These are phyloP conservation scores for Logfia minima DNA, from an alignment of 129 eudicot genomes.

Conservation along the genomic window DNA sequence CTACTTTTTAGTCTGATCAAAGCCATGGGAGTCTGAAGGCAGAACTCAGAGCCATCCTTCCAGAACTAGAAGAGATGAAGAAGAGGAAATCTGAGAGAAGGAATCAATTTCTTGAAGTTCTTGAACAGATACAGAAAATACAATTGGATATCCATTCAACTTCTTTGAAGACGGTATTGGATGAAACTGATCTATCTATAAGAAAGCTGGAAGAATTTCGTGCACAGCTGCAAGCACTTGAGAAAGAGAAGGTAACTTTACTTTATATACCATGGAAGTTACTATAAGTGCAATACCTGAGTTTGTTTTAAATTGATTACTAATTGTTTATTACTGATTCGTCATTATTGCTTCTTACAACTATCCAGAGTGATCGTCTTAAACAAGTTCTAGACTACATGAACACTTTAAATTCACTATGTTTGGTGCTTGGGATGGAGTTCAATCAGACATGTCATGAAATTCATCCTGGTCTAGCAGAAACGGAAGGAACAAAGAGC, in stretches of 20 bases:
- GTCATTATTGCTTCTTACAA: not conserved
- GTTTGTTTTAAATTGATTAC: conserved; percentile 1
- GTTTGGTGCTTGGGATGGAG: conserved; percentile 85
- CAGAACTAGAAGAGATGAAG: conserved; percentile 83
- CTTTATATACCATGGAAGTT: not conserved
- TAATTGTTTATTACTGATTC: not conserved
- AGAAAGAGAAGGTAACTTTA: conserved; percentile 71
- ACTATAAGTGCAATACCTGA: not conserved
- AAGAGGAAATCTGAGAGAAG: conserved; percentile 69
- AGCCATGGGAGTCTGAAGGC: conserved; percentile 69
- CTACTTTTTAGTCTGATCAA: conserved; percentile 60
- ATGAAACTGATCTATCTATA: conserved; percentile 71
- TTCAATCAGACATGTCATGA: conserved; percentile 60
- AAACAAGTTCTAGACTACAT: conserved; percentile 60
- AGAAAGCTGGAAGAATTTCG: conserved; percentile 80
- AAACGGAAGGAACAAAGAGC: conserved; percentile 49
- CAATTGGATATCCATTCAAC: conserved; percentile 53
- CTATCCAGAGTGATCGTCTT: conserved; percentile 73
- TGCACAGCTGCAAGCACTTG: conserved; percentile 62
- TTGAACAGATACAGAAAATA: conserved; percentile 67
- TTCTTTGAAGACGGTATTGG: conserved; percentile 37
- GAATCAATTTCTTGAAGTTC: conserved; percentile 60
- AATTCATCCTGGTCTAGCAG: conserved; percentile 68
- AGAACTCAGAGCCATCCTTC: conserved; percentile 70
- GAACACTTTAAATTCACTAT: conserved; percentile 53